phyloP scores from a whole-genome alignment of 352 stramenopile species.

The Globisporangium sylvaticum region DNA sequence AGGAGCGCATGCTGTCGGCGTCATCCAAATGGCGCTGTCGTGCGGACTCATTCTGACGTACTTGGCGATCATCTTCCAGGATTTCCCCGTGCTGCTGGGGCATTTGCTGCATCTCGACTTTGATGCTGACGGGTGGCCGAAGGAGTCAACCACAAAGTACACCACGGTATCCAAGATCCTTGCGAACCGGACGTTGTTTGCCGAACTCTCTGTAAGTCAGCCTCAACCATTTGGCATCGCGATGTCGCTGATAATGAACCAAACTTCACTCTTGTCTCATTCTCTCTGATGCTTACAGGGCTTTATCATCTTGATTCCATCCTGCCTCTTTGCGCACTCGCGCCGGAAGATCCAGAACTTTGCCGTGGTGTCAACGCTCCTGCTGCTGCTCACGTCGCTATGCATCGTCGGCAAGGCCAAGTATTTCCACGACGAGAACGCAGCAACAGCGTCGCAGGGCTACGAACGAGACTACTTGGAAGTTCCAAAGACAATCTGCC shows the following conservation, averaged over 20 bases:
- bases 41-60: slow-evolving; percentile 37
- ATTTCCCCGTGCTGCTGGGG: slow-evolving; percentile 33
- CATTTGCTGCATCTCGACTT: slow-evolving; percentile 36
- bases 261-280: not conserved
- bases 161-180: slow-evolving; percentile 23
- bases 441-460: slow-evolving; percentile 20
- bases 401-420: slow-evolving; percentile 29
- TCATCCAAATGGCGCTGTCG: slow-evolving; percentile 34
- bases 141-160: slow-evolving; percentile 12
- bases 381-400: slow-evolving; percentile 25
- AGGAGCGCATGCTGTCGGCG: slow-evolving; percentile 24
- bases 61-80: slow-evolving; percentile 39
- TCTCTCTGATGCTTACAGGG: slow-evolving; percentile 16
- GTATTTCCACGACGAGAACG: slow-evolving; percentile 25
- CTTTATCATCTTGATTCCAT: slow-evolving; percentile 32
- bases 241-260: not conserved
- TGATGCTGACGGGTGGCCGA: slow-evolving; percentile 19
- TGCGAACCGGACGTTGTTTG: slow-evolving; percentile 29
- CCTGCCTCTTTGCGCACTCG: slow-evolving; percentile 31
- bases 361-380: slow-evolving; percentile 19
- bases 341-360: slow-evolving; percentile 27
- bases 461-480: slow-evolving; percentile 40
- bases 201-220: slow-evolving; percentile 29
- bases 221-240: too few species aligned
- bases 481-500: slow-evolving; percentile 44